Conservation (phyloP, 805 yeast species). For the Candida qinlingensis region DNA sequence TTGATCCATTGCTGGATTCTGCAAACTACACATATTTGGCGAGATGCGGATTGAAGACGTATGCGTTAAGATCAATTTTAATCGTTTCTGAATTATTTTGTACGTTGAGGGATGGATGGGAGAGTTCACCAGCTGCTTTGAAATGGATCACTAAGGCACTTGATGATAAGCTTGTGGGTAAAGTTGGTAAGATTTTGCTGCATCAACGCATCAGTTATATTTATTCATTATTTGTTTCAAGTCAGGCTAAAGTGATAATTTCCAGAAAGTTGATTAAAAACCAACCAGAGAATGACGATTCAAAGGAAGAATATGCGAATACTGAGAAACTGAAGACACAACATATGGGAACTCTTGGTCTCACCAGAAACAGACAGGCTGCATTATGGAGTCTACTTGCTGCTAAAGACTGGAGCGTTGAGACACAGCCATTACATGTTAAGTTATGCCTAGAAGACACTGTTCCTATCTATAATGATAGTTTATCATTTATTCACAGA, state of each 20-base stretch:
- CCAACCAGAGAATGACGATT: conserved; percentile 7
- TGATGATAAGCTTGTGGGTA: conserved; percentile 40
- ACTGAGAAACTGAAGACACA: conserved; percentile 33
- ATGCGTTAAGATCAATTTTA: conserved; percentile 63
- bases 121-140: conserved; percentile 36
- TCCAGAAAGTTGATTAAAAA: conserved; percentile 22
- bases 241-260: conserved; percentile 29
- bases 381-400: conserved; percentile 74
- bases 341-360: conserved; percentile 40
- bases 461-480: conserved; percentile 25
- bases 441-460: conserved; percentile 26
- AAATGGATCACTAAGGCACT: conserved; percentile 41
- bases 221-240: conserved; percentile 37
- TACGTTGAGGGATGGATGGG: conserved; percentile 36
- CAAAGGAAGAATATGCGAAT: conserved; percentile 7
- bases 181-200: conserved; percentile 43
- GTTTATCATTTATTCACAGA: conserved; percentile 17
- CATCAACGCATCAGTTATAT: conserved; percentile 53
- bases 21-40: conserved; percentile 71
- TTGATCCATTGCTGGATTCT: conserved; percentile 51
- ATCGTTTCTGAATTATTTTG: conserved; percentile 66
- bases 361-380: conserved; percentile 65
- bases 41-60: conserved; percentile 61
- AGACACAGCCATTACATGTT: conserved; percentile 25
- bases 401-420: conserved; percentile 59